Evolutionary conservation across 169 alveolate genomes (phyloP).

Genomic region (Eimeria falciformis): DNA sequence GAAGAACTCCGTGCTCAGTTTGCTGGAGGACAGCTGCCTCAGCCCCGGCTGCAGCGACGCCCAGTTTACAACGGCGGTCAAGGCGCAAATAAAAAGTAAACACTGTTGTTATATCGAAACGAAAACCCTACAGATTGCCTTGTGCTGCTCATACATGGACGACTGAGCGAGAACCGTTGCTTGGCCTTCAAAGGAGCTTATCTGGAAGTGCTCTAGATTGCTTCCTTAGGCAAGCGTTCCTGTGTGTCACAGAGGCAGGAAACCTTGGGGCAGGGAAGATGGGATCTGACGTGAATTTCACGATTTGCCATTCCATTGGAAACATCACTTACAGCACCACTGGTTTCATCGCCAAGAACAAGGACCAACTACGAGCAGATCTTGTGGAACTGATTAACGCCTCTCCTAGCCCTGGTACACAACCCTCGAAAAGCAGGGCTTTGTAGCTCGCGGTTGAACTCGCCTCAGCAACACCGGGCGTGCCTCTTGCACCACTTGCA

Average conservation of each 20-base stretch:
- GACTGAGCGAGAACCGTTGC: too few species aligned
- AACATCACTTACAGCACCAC: slow-evolving; percentile 88
- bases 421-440: too few species aligned
- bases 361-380: slow-evolving; percentile 91
- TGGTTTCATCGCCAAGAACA: slow-evolving; percentile 88
- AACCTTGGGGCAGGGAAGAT: slow-evolving; percentile 80
- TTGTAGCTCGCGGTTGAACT: too few species aligned
- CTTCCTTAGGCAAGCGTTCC: not conserved
- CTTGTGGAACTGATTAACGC: slow-evolving; percentile 80
- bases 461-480: not conserved
- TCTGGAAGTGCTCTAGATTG: too few species aligned
- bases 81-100: not conserved
- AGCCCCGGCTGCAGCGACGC: not conserved
- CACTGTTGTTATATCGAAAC: too few species aligned
- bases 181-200: too few species aligned
- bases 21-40: slow-evolving; percentile 31
- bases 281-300: slow-evolving; percentile 86
- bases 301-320: slow-evolving; percentile 90
- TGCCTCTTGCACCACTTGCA: not conserved
- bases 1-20: not conserved
- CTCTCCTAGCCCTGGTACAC: not conserved
- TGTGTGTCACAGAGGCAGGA: not conserved
- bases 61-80: not conserved
- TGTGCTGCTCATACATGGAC: too few species aligned
- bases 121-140: too few species aligned